Evolutionary conservation across 108 stramenopile species (phyloP).

Genomic region (Aurantiochytrium sp.): DNA sequence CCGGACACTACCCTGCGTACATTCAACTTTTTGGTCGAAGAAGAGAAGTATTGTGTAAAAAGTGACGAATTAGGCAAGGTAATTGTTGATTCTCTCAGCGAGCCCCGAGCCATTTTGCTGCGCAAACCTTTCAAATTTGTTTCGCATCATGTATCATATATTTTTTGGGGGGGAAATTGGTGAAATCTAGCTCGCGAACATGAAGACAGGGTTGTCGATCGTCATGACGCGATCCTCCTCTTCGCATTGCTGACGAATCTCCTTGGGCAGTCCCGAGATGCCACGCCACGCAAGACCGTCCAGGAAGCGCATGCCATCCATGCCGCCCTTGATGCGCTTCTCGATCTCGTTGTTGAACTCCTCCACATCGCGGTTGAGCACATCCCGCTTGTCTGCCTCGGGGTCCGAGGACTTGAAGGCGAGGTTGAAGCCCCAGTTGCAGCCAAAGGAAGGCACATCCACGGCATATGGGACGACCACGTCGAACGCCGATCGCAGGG

Average conservation of each 20-base stretch:
- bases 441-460: slow-evolving; percentile 71
- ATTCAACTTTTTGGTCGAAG: no score
- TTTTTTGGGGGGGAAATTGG: neutral
- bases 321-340: slow-evolving; percentile 22
- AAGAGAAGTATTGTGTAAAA: no score
- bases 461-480: slow-evolving; percentile 67
- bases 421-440: slow-evolving; percentile 81
- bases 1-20: no score
- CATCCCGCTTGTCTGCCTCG: neutral
- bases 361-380: neutral
- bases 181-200: slow-evolving; percentile 48
- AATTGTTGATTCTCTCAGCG: no score
- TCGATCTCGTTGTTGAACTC: slow-evolving; percentile 23
- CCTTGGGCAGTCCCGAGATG: slow-evolving; percentile 69
- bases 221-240: slow-evolving; percentile 76
- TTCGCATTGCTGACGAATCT: slow-evolving; percentile 59
- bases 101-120: neutral
- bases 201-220: slow-evolving; percentile 73
- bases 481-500: slow-evolving; percentile 63
- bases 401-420: slow-evolving; percentile 39
- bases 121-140: neutral
- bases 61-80: no score
- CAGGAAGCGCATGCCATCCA: slow-evolving; percentile 52
- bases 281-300: slow-evolving; percentile 64
- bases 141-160: no score